A percentile compares a stretch with the other conserved stretches of the same genome.
These are phyloP conservation scores for Areca catechu DNA, from an alignment of 176 grass and related monocot species.

Conservation along the genomic window DNA sequence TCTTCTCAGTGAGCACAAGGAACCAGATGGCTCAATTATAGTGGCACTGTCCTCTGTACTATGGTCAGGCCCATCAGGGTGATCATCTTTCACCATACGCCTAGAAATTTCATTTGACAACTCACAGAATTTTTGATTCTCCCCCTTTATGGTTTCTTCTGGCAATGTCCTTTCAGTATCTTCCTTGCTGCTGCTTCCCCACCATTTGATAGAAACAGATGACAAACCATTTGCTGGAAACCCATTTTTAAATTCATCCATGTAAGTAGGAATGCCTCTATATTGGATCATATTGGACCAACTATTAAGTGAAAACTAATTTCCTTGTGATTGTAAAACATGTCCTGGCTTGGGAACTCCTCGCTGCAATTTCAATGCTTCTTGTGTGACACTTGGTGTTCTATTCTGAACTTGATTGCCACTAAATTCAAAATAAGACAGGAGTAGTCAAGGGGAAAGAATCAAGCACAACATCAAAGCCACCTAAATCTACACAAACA, in stretches of 20 bases:
- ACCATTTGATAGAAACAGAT: slow-evolving; percentile 62
- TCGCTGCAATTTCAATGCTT: slow-evolving; percentile 27
- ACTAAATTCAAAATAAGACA: too few species aligned
- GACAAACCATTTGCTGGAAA: slow-evolving; percentile 67
- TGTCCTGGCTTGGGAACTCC: slow-evolving; percentile 18
- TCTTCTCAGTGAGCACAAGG: slow-evolving; percentile 57
- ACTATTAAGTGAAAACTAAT: slow-evolving; percentile 8
- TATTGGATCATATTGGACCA: slow-evolving; percentile 24
- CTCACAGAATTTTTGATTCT: slow-evolving; percentile 19
- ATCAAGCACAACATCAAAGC: too few species aligned
- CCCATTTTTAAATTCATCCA: slow-evolving; percentile 86
- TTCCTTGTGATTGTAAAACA: slow-evolving; percentile 20
- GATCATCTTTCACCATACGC: slow-evolving; percentile 32
- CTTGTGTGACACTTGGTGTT: too few species aligned
- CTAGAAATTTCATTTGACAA: slow-evolving; percentile 31
- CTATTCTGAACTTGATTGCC: too few species aligned
- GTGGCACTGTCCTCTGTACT: slow-evolving; percentile 30
- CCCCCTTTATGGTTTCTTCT: slow-evolving; percentile 29
- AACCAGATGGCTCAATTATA: slow-evolving; percentile 34
- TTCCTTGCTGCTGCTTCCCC: slow-evolving; percentile 32
- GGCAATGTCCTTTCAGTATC: not conserved
- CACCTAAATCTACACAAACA: too few species aligned
- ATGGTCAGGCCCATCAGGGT: slow-evolving; percentile 26
- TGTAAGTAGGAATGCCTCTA: slow-evolving; percentile 60
- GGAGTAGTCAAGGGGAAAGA: too few species aligned